Evolutionary conservation across 2,329 filamentous ascomycete genomes (phyloP), one percentile per base, ranked within the genome.

Genomic region (Pestalotiopsis sp.): DNA sequence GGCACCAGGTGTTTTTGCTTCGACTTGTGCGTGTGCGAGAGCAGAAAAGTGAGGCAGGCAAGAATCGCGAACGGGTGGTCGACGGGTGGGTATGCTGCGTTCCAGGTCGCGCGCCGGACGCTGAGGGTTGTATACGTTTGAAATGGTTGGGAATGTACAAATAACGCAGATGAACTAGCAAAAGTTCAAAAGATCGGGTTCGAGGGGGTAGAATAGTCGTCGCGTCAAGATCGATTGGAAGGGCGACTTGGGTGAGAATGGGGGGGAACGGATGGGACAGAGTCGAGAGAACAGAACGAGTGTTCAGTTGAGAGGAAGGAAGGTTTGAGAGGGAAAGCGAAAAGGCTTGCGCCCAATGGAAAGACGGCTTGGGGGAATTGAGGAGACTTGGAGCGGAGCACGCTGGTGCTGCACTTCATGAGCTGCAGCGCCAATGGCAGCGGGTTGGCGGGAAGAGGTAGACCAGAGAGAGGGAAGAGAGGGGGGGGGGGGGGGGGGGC

Each of bases 31-130:
- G 66, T 20, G 59, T 49, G 70, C 68, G 68, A 68, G 69, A 38
- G 68, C 64, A 69, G 65, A 69, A 69, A 65, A 62, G 66, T 39
- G 67, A 56, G 20, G 45, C 20, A 52, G 45, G 45, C 45, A n/a
- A 39, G 41, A 71, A 68, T 75, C 73, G 75, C 73, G 73, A 72
- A 72, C 69, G 65, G 64, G 69, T 69, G 65, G 69, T 73, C 72
- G 72, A 70, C 66, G 69, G 71, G 72, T 66, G 69, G 67, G 67
- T 70, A 71, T 69, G 68, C 69, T 68, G 52, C 70, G 72, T 74
- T 60, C 64, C 68, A 52, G 27, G 72, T 77, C 77, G 75, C 75
- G 76, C 76, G 73, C 74, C 72, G 73, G 69, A 25, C 11, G 39
- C n/a, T 59, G 23, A 11, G 36, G 68, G 74, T 36, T 36, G 31